Conservation (phyloP, 2,329 filamentous ascomycete genomes). For the Ascochyta fabae region DNA sequence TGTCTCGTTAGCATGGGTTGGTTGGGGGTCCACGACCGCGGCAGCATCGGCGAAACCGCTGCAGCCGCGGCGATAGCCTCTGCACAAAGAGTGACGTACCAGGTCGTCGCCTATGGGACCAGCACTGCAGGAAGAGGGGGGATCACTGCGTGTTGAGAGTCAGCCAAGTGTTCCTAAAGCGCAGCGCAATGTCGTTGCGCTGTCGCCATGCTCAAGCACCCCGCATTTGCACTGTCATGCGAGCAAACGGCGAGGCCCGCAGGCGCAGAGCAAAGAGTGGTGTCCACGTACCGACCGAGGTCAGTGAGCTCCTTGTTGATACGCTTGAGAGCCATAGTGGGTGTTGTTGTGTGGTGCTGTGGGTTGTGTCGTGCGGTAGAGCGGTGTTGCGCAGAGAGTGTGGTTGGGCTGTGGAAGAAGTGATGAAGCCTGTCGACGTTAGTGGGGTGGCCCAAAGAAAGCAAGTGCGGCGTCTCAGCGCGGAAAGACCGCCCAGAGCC, state of each 20-base stretch:
- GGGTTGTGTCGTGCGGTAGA: conserved; percentile 22
- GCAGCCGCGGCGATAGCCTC: conserved; percentile 38
- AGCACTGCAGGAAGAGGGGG: conserved; percentile 97
- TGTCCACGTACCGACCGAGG: conserved; percentile 74
- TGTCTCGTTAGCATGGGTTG: conserved; percentile 38
- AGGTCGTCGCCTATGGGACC: conserved; percentile 96
- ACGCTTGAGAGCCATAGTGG: conserved; percentile 82
- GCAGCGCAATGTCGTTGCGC: conserved; percentile 19
- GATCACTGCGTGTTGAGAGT: conserved; percentile 70
- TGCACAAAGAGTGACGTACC: conserved; percentile 67
- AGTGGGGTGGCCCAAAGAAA: conserved; percentile 45
- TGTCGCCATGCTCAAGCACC: conserved; percentile 30
- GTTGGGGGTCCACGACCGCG: conserved; percentile 12
- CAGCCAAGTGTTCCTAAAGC: conserved; percentile 33
- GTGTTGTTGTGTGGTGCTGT: conserved; percentile 35
- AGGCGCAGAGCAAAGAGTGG: conserved; percentile 14
- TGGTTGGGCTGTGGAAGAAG: conserved; percentile 41
- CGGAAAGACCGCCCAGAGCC: conserved; percentile 33
- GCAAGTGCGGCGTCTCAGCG: conserved; percentile 46
- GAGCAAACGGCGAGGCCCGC: conserved; percentile 38
- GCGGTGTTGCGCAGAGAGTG: conserved; percentile 30
- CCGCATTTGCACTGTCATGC: conserved; percentile 48
- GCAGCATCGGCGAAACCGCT: conserved; percentile 29
- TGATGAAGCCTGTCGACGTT: conserved; percentile 26
- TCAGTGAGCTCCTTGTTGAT: conserved; percentile 95